Evolutionary conservation across 1,139 yeast genomes (phyloP).

Genomic region (Diutina catenulata): DNA sequence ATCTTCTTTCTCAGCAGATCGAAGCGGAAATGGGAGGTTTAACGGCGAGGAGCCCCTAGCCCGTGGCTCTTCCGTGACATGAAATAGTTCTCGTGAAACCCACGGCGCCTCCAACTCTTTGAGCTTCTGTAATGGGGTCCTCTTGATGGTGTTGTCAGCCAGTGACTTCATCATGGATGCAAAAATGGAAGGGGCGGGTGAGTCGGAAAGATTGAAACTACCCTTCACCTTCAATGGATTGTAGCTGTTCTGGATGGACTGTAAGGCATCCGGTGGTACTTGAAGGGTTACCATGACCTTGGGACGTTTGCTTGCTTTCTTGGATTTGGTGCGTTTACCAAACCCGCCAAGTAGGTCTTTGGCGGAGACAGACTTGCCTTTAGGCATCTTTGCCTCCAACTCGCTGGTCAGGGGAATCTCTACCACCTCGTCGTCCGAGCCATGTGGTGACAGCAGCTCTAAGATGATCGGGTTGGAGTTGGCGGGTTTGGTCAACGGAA

Average conservation of each 20-base stretch:
- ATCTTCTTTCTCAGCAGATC: too few relatives aligned
- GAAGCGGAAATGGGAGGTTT: too few relatives aligned
- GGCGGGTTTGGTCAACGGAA: neutral
- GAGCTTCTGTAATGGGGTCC: slow-evolving; percentile 12
- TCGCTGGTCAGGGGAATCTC: neutral
- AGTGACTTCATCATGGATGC: slow-evolving; percentile 11
- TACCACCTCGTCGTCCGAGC: neutral
- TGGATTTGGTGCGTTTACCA: neutral
- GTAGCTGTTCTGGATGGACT: slow-evolving; percentile 15
- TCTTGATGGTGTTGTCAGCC: slow-evolving; percentile 9
- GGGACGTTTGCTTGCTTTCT: slow-evolving; percentile 8
- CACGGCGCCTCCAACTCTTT: slow-evolving; percentile 11
- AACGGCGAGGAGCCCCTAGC: too few relatives aligned
- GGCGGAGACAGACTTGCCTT: neutral
- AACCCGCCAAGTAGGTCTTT: neutral
- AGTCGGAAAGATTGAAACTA: slow-evolving; percentile 7
- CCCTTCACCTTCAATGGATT: slow-evolving; percentile 16
- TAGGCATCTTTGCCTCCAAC: neutral
- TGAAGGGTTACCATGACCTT: slow-evolving; percentile 17
- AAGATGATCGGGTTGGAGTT: neutral
- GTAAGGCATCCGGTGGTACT: slow-evolving; percentile 15
- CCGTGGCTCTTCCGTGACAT: slow-evolving; percentile 10
- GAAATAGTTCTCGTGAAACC: slow-evolving; percentile 10
- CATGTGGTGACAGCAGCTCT: neutral
- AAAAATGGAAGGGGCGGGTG: slow-evolving; percentile 8